These are phyloP conservation scores for Plasmodium fragile DNA, from an alignment of 169 alveolate species.

Conservation along the genomic window DNA sequence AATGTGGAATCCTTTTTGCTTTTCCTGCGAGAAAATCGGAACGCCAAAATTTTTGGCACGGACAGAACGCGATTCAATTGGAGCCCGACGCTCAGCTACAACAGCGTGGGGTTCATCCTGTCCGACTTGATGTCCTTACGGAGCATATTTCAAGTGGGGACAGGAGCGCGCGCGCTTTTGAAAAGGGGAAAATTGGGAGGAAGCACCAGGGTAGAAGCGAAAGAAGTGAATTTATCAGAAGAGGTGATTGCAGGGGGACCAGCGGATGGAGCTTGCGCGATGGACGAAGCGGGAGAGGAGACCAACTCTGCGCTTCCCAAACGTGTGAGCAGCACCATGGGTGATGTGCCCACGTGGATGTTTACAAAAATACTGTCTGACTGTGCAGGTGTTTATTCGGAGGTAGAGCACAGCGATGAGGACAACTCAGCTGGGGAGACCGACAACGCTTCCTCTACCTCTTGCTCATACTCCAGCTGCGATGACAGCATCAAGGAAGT, in stretches of 20 bases:
- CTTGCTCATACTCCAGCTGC: neutral
- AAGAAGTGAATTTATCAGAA: too few species aligned
- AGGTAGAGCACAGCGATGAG: neutral
- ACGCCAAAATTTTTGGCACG: neutral
- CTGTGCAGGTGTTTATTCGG: conserved; percentile 3
- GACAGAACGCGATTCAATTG: conserved; percentile 25
- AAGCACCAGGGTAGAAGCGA: neutral
- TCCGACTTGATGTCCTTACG: conserved; percentile 62
- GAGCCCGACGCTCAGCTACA: conserved; percentile 73
- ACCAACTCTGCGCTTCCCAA: neutral
- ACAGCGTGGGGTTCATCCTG: conserved; percentile 63
- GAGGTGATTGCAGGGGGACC: neutral
- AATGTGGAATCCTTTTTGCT: conserved; percentile 53
- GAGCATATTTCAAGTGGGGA: conserved; percentile 43
- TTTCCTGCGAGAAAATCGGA: conserved; percentile 31
- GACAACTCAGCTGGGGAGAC: neutral
- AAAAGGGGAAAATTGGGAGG: neutral
- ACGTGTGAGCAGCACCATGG: neutral
- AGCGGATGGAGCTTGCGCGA: neutral
- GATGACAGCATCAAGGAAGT: neutral
- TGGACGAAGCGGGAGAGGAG: neutral
- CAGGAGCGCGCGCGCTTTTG: conserved; percentile 19
- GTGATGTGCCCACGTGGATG: conserved; percentile 57
- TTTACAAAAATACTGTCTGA: conserved; percentile 28
- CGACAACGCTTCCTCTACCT: neutral